A percentile compares a stretch with the other conserved stretches of the same genome.
Evolutionary conservation across 2,329 filamentous ascomycete genomes (phyloP).

Genomic region (Xylaria multiplex): DNA sequence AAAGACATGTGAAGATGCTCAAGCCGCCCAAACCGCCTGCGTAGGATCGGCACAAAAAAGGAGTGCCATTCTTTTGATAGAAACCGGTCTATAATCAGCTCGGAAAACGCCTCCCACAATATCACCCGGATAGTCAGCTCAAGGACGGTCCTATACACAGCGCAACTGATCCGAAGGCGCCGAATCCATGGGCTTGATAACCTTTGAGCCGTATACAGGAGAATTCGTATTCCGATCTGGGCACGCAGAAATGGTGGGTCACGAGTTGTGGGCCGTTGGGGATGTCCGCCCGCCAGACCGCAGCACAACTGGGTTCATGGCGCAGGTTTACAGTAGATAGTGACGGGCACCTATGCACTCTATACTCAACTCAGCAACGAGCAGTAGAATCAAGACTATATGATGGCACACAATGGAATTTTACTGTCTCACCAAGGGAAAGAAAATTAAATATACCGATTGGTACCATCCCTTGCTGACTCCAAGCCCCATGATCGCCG

Average conservation of each 20-base stretch:
- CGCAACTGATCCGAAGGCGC: slow-evolving; percentile 14
- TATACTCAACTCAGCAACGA: slow-evolving; percentile 35
- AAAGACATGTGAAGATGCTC: slow-evolving; percentile 28
- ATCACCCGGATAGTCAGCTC: slow-evolving; percentile 13
- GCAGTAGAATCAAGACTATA: slow-evolving; percentile 20
- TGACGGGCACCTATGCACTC: slow-evolving; percentile 26
- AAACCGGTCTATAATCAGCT: slow-evolving; percentile 17
- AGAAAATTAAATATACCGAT: slow-evolving; percentile 30
- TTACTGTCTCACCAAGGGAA: slow-evolving; percentile 40
- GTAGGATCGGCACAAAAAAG: slow-evolving; percentile 6
- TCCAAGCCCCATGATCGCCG: slow-evolving; percentile 34
- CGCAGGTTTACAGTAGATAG: slow-evolving; percentile 28
- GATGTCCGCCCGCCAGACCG: slow-evolving; percentile 48
- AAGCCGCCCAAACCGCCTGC: slow-evolving; percentile 5
- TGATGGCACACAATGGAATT: slow-evolving; percentile 33
- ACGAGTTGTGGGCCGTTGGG: slow-evolving; percentile 47
- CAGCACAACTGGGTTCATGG: slow-evolving; percentile 43
- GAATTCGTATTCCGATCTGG: slow-evolving; percentile 42
- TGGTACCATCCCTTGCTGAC: slow-evolving; percentile 33
- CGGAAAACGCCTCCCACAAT: slow-evolving; percentile 14
- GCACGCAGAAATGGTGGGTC: slow-evolving; percentile 43
- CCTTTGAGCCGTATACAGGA: slow-evolving; percentile 37
- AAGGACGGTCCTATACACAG: slow-evolving; percentile 15
- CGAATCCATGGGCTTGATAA: slow-evolving; percentile 22
- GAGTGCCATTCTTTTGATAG: slow-evolving; percentile 11